A percentile compares a stretch with the other conserved stretches of the same genome.
Evolutionary conservation across 352 stramenopile genomes (phyloP).

Genomic region (Globisporangium spiculum): DNA sequence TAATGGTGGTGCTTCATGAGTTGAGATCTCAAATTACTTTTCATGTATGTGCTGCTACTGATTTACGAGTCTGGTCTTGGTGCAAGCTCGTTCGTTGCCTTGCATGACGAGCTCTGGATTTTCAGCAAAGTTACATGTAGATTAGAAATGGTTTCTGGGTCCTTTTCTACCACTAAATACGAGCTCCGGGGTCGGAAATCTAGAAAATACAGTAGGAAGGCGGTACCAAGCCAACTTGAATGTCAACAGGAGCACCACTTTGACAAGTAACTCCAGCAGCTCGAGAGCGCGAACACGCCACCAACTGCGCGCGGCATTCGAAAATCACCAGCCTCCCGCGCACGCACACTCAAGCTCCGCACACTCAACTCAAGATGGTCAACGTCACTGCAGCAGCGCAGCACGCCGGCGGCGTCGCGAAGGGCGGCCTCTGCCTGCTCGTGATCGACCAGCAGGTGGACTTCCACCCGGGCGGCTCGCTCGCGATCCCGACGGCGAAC

Average conservation of each 20-base stretch:
- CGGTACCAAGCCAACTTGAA: background rate
- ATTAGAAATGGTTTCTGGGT: background rate
- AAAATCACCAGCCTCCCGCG: background rate
- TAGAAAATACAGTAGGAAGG: too few relatives aligned
- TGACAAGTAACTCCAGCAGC: background rate
- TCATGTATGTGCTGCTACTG: background rate
- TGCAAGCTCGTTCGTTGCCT: background rate
- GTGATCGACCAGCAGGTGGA: slow-evolving; percentile 96
- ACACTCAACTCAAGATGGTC: slow-evolving; percentile 21
- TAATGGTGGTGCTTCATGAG: background rate
- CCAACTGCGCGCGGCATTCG: background rate
- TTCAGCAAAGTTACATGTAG: background rate
- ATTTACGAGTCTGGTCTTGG: background rate
- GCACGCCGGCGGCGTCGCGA: slow-evolving; percentile 29
- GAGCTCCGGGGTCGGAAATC: too few relatives aligned
- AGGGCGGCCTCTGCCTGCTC: slow-evolving; percentile 77
- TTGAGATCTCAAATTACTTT: slow-evolving; percentile 1
- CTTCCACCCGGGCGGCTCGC: slow-evolving; percentile 94
- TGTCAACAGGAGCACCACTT: background rate
- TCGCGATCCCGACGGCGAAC: slow-evolving; percentile 93
- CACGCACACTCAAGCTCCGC: background rate
- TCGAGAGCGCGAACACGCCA: background rate
- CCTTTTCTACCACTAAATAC: too few relatives aligned
- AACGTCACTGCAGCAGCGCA: slow-evolving; percentile 33
- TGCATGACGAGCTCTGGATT: background rate